Evolutionary conservation across 805 yeast genomes (phyloP), one percentile per base, ranked within the genome.

Genomic region (Metschnikowia similis): DNA sequence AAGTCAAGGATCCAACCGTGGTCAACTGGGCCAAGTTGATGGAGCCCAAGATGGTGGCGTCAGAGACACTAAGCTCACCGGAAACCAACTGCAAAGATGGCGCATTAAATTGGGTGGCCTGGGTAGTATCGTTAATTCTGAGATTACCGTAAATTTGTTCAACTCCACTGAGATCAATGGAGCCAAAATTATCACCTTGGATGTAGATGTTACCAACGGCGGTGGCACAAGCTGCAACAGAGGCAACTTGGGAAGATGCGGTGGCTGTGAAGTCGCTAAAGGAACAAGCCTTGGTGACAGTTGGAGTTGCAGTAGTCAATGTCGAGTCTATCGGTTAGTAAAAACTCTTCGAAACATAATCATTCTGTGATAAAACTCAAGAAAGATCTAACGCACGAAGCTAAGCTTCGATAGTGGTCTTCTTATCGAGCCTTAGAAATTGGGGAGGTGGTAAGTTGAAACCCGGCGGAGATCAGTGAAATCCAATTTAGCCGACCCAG

Each of bases 141-240:
- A 94, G 75, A 63, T 83, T 79, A 74, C 98, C 99, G 65, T 81
- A 81, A 60, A 94, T 74, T 64, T 80, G 83, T 74, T 84, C 53
- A 59, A 91, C 86, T 57, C 87, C 88, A 65, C 85, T 84, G 62
- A 94, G 75, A 51, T 84, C 77, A 59, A 85, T 84, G 52, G 80
- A 59, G 57, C 82, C 84, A 54, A 85, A 69, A 16, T 55, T 59
- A 56, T 71, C 76, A 73, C 91, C 91, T 50, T 78, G 64, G 65
- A 92, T 78, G 71, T 75, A 69, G 61, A 94, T 74, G 67, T 84
- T 84, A 79, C 97, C 98, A 56, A 80, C 79, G 59, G 94, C 77
- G 55, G 89, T 86, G 35, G 80, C 69, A 82, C 99, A 94, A 42
- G 83, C 76, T 45, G 88, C 70, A 48, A 86, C 80, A 28, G 68